phyloP scores from a whole-genome alignment of 768 basidiomycete genomes.

The Piloderma croceum region DNA sequence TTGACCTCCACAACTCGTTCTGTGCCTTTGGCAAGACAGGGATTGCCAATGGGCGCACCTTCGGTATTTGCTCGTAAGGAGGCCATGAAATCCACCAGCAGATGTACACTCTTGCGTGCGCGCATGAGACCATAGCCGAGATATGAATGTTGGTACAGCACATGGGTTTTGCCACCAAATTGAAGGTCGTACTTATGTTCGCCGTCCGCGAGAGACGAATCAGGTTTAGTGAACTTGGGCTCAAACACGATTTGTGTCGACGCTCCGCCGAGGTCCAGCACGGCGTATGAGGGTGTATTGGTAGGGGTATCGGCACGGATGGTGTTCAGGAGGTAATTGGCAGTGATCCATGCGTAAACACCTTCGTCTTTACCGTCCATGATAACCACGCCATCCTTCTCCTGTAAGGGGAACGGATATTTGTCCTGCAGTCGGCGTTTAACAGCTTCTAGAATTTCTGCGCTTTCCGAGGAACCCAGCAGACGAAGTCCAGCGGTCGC shows the following conservation, averaged over 20 bases:
- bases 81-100: conserved; percentile 83
- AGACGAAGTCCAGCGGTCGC: conserved; percentile 86
- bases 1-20: conserved; percentile 58
- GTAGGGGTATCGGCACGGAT: conserved; percentile 50
- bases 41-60: conserved; percentile 54
- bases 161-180: conserved; percentile 66
- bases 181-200: conserved; percentile 87
- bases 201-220: conserved; percentile 55
- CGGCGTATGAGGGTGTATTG: conserved; percentile 65
- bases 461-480: conserved; percentile 55
- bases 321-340: conserved; percentile 82
- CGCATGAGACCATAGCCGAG: conserved; percentile 94
- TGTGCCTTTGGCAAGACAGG: conserved; percentile 73
- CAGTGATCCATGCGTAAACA: conserved; percentile 98
- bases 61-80: conserved; percentile 32
- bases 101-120: conserved; percentile 79
- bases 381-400: conserved; percentile 66
- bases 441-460: conserved; percentile 74
- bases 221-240: conserved; percentile 48
- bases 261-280: conserved; percentile 93
- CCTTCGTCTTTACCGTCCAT: conserved; percentile 98
- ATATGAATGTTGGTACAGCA: conserved; percentile 96
- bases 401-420: conserved; percentile 67
- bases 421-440: conserved; percentile 44
- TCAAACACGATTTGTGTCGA: conserved; percentile 98